These are phyloP conservation scores for Rhizopogon sp. DNA, from an alignment of 768 basidiomycete species.

Conservation along the genomic window DNA sequence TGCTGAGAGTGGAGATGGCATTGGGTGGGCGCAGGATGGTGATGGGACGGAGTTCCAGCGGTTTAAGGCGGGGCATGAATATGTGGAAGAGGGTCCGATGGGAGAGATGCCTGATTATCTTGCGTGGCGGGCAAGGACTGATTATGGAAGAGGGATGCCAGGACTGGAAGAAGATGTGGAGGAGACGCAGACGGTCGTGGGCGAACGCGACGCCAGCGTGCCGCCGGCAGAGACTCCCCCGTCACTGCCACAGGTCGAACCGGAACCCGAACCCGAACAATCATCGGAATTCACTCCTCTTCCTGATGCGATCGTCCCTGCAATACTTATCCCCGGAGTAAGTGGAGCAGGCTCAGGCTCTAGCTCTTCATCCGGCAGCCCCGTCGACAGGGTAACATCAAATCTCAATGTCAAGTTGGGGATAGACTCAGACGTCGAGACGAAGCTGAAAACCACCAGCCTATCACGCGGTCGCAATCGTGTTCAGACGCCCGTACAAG, in stretches of 20 bases:
- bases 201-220: conserved; percentile 4
- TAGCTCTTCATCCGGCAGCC: conserved; percentile 47
- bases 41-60: conserved; percentile 28
- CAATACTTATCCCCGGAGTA: neutral
- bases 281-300: neutral
- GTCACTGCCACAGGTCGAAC: neutral
- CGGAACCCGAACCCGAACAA: conserved; percentile 5
- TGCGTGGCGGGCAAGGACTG: neutral
- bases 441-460: conserved; percentile 24
- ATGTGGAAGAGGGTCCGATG: conserved; percentile 36
- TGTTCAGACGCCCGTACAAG: conserved; percentile 49
- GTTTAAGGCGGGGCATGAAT: conserved; percentile 12
- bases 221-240: neutral
- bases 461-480: conserved; percentile 48
- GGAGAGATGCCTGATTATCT: conserved; percentile 35
- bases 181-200: neutral
- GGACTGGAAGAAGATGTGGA: conserved; percentile 1
- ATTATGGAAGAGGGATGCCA: neutral
- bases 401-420: neutral
- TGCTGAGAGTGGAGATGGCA: conserved; percentile 27
- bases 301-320: neutral
- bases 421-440: neutral
- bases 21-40: conserved; percentile 51
- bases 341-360: conserved; percentile 32
- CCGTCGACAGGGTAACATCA: conserved; percentile 25